phyloP scores from a whole-genome alignment of 805 yeast species.

The Kazachstania taianensis region DNA sequence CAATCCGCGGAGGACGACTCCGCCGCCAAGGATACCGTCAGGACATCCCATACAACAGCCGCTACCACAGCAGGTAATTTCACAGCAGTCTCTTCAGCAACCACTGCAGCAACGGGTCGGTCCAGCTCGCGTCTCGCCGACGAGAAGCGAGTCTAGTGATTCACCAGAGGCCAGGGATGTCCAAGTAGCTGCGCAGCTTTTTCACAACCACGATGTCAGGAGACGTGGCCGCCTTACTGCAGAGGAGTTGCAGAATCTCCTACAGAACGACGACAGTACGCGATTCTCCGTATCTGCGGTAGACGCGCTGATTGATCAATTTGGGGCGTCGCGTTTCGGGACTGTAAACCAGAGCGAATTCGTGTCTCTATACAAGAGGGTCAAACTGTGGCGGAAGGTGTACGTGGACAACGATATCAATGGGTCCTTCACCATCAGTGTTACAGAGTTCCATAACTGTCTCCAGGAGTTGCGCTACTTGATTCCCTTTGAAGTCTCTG shows the following conservation, averaged over 20 bases:
- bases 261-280: conserved; percentile 29
- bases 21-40: not conserved
- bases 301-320: conserved; percentile 28
- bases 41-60: not conserved
- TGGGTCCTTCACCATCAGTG: conserved; percentile 25
- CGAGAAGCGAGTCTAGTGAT: conserved; percentile 1
- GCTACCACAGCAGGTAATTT: not conserved
- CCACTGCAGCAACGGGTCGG: conserved; percentile 6
- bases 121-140: conserved; percentile 6
- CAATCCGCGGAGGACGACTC: not conserved
- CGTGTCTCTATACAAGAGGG: conserved; percentile 25
- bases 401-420: conserved; percentile 30
- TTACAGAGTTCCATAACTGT: conserved; percentile 26
- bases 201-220: conserved; percentile 25
- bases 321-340: conserved; percentile 29
- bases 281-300: conserved; percentile 28
- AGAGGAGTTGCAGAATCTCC: conserved; percentile 26
- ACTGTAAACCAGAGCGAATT: conserved; percentile 27
- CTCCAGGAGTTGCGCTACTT: conserved; percentile 28
- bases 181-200: conserved; percentile 21
- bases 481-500: conserved; percentile 28
- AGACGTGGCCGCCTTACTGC: conserved; percentile 25
- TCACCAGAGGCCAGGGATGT: not conserved
- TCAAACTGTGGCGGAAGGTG: conserved; percentile 28
- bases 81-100: conserved; percentile 1